phyloP scores from a whole-genome alignment of 1,139 yeast species.

The Suhomyces coccinellae region DNA sequence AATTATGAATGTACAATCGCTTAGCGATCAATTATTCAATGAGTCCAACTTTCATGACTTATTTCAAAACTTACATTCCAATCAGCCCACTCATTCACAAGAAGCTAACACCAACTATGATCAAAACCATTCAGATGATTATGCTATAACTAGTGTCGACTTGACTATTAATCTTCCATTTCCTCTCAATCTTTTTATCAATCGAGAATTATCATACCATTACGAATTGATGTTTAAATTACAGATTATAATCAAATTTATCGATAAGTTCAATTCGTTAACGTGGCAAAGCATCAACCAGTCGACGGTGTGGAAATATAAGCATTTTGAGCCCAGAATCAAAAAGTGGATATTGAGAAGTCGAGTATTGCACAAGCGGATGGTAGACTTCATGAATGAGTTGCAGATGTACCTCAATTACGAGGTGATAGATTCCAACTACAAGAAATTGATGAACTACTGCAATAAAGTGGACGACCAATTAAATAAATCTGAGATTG shows the following conservation, averaged over 20 bases:
- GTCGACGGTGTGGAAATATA: slow-evolving; percentile 66
- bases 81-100: slow-evolving; percentile 2
- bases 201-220: slow-evolving; percentile 70
- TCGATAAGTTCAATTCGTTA: slow-evolving; percentile 58
- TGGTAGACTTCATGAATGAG: slow-evolving; percentile 60
- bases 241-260: slow-evolving; percentile 59
- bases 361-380: slow-evolving; percentile 57
- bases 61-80: slow-evolving; percentile 24
- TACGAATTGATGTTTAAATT: slow-evolving; percentile 81
- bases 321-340: slow-evolving; percentile 40
- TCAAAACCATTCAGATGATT: slow-evolving; percentile 47
- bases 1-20: slow-evolving; percentile 62
- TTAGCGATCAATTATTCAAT: slow-evolving; percentile 52
- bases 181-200: slow-evolving; percentile 76
- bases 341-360: slow-evolving; percentile 60
- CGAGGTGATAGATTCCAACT: slow-evolving; percentile 63
- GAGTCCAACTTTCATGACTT: slow-evolving; percentile 38
- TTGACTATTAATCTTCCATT: slow-evolving; percentile 75
- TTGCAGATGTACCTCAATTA: slow-evolving; percentile 56
- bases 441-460: slow-evolving; percentile 38
- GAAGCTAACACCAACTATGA: slow-evolving; percentile 28
- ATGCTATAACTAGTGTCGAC: slow-evolving; percentile 48
- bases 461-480: slow-evolving; percentile 21
- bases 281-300: slow-evolving; percentile 76
- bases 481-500: slow-evolving; percentile 18